Evolutionary conservation across 1,284 basidiomycete genomes (phyloP), one percentile per base, ranked within the genome.

Genomic region (Moesziomyces antarcticus): DNA sequence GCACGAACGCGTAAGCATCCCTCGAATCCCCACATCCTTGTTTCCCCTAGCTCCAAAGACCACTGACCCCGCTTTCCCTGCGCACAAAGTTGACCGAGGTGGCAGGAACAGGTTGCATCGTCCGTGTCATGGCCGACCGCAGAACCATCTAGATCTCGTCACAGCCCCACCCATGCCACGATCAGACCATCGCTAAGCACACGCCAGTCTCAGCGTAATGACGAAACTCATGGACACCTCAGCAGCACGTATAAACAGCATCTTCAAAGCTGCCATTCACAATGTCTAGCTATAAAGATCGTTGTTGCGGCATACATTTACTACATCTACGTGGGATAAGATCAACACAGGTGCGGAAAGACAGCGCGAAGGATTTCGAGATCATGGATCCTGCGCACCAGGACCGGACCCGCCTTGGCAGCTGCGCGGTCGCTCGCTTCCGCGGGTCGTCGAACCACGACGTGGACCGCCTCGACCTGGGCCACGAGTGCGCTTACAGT

Each of bases 31-130:
- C 37, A 35, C 13, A 7, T 40, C 14, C 37, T 18, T 2, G 16
- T 5, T 40, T 7, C 8, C 18, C 16, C 11, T 16, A 18, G 37
- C 37, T 16, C 16, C 16, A 6, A 1, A 40, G 37, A 18, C 16
- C 16, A 16, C 18, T 18, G 14, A n/a, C 21, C 24, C 14, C n/a
- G 6, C 37, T 22, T 13, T 46, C 46, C 42, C 46, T 37, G 9
- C 11, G 20, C 21, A 9, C 4, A 45, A 83, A 98, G 95, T 86
- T 99, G 82, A 97, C 94, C 21, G 96, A 98, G 85, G 89, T 92
- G 30, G 94, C 94, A 7, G 96, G 97, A 18, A 94, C 93, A 2
- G 97, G 96, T 9, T 96, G 93, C 85, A 98, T 99, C 84, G 94
- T 97, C 69, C 88, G 95, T 79, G 94, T 95, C 65, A 97, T 99